Base-by-base conservation (phyloP, 352 stramenopile genomes). In the Globisporangium viniferum region DNA sequence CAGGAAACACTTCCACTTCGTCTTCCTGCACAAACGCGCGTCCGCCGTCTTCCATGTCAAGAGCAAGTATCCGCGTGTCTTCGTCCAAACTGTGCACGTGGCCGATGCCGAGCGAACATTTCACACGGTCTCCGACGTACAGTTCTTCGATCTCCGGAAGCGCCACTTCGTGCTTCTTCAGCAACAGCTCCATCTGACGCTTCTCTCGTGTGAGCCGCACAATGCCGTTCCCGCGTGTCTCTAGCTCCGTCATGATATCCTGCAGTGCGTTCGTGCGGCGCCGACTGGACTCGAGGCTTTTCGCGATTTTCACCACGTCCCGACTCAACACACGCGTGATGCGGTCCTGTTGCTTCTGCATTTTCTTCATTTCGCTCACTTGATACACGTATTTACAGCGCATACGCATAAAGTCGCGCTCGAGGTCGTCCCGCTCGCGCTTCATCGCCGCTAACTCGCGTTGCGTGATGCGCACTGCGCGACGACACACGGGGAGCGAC, bases 201-300 rank as follows among this genome's bases (percentile, higher is more conserved):
- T 90, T 92, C 67, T 92, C 84, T 10, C 82, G 76, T n/a, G 74
- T 87, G 29, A 91, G 71, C 20, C 81, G 73, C 44, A 90, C 69
- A 18, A 93, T 78, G 10, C 27, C 66, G 35, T 70, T 83, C 2
- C 86, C 86, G 24, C 84, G 71, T 3, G 76, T 70, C 62, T 94
- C 84, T 10, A 94, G 74, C 72, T 94, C 86, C 15, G 70, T 91
- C 82, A 94, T 90, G 61, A 94, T 91, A 53, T 93, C 80, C 61
- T 94, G 86, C 29, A 94, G 70, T 12, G 84, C 82, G 59, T 77
- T 91, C 27, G 82, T 92, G 39, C 86, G 80, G 33, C 86, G 81
- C 6, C 86, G 81, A 70, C 80, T 91, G 15, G 84, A 90, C 62
- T 86, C 83, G 58, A 94, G 68, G 48, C 71, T 73, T 59, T 84